phyloP scores from a whole-genome alignment of 176 grass and related monocot species.

The Pontederia paniculata region DNA sequence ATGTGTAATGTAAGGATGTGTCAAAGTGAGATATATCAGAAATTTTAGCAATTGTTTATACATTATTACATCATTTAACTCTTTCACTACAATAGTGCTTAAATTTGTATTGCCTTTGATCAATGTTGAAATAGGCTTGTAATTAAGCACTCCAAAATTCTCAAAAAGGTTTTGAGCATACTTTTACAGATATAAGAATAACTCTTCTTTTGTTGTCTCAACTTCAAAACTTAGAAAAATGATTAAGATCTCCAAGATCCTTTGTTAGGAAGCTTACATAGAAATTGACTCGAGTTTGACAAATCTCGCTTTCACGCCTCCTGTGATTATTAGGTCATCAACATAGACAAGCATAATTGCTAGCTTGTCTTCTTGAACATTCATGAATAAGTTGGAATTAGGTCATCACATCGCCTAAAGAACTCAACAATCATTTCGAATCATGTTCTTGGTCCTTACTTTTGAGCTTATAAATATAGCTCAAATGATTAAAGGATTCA shows the following conservation, averaged over 20 bases:
- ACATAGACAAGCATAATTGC: too few species aligned
- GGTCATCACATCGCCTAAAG: too few species aligned
- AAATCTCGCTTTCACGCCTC: too few species aligned
- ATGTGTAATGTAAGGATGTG: background rate
- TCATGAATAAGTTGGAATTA: too few species aligned
- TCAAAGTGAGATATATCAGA: conserved; percentile 5
- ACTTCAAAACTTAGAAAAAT: conserved; percentile 19
- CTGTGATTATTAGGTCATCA: too few species aligned
- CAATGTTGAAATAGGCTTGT: conserved; percentile 1
- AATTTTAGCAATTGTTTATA: background rate
- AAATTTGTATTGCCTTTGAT: conserved; percentile 10
- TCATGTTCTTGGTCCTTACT: too few species aligned
- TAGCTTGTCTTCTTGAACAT: too few species aligned
- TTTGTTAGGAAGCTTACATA: too few species aligned
- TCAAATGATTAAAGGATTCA: too few species aligned
- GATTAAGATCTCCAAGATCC: conserved; percentile 12
- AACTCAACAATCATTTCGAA: too few species aligned
- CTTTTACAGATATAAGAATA: conserved; percentile 6
- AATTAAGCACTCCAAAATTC: conserved; percentile 16
- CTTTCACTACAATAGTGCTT: background rate
- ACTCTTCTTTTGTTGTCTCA: background rate
- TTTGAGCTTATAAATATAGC: too few species aligned
- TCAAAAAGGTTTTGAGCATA: conserved; percentile 14
- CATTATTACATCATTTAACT: background rate
- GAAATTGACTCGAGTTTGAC: too few species aligned